phyloP scores from a whole-genome alignment of 495 filamentous ascomycete species.

The Pyronema omphalodes region DNA sequence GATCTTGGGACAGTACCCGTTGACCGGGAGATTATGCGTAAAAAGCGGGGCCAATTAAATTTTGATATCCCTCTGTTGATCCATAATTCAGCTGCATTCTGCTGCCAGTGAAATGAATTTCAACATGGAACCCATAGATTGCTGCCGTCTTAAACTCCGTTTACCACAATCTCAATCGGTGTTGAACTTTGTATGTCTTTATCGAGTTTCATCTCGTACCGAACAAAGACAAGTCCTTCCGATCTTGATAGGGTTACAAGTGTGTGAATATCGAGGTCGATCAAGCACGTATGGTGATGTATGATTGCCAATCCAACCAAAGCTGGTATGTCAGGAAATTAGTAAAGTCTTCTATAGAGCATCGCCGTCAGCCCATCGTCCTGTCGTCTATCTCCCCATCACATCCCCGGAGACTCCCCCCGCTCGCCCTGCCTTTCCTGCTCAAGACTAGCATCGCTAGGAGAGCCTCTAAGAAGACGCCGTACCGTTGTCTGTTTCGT shows the following conservation, averaged over 20 bases:
- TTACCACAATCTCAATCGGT: background rate
- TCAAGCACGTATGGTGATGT: background rate
- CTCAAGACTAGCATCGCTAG: background rate
- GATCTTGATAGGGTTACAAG: background rate
- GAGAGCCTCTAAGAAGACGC: background rate
- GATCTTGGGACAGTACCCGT: background rate
- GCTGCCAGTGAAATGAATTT: too few relatives aligned
- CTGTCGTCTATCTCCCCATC: background rate
- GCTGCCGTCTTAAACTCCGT: too few relatives aligned
- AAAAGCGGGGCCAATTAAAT: background rate
- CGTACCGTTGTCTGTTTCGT: background rate
- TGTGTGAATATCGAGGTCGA: background rate
- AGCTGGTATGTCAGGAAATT: too few relatives aligned
- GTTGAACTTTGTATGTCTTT: background rate
- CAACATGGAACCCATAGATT: too few relatives aligned
- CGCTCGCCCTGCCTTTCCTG: background rate
- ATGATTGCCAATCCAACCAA: too few relatives aligned
- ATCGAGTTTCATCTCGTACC: background rate
- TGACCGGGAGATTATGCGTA: background rate
- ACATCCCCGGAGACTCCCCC: background rate
- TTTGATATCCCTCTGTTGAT: background rate
- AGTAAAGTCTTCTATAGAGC: background rate
- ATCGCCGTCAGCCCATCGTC: background rate
- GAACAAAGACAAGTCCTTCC: background rate
- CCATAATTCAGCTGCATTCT: too few relatives aligned